A percentile compares a stretch with the other conserved stretches of the same genome.
These are phyloP conservation scores for Teratosphaeria viscida DNA, from an alignment of 2,329 filamentous ascomycete species.

Conservation along the genomic window DNA sequence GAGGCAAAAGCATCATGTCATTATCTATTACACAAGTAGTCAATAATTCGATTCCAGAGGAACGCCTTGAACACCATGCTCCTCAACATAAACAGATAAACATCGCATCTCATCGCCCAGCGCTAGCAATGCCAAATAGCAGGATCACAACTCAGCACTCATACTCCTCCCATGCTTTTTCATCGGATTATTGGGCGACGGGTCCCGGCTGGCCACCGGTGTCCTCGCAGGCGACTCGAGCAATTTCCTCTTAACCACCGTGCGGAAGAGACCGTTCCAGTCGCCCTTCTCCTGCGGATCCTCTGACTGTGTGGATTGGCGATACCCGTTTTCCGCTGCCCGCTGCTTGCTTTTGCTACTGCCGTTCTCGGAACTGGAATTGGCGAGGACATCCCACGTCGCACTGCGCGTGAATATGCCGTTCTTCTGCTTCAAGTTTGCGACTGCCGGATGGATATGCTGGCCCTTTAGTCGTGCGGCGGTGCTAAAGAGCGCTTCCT, in stretches of 20 bases:
- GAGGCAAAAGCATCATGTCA: background rate
- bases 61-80: background rate
- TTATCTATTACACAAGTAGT: too few species aligned
- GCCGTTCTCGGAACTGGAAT: background rate
- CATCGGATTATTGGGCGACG: background rate
- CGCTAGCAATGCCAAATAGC: background rate
- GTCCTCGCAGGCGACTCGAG: background rate
- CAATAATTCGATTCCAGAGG: too few species aligned
- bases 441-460: background rate
- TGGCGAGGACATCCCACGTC: background rate
- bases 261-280: conserved; percentile 5
- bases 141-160: background rate
- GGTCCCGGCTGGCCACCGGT: background rate
- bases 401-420: background rate
- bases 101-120: background rate
- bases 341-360: background rate
- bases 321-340: background rate
- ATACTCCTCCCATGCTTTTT: background rate
- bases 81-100: background rate
- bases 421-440: background rate
- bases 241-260: conserved; percentile 1
- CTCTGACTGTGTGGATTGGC: conserved; percentile 2
- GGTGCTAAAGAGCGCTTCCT: background rate
- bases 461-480: background rate
- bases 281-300: conserved; percentile 2